phyloP scores from a whole-genome alignment of 192 early-diverging fungal species.

The Backusella parvicylindrica region DNA sequence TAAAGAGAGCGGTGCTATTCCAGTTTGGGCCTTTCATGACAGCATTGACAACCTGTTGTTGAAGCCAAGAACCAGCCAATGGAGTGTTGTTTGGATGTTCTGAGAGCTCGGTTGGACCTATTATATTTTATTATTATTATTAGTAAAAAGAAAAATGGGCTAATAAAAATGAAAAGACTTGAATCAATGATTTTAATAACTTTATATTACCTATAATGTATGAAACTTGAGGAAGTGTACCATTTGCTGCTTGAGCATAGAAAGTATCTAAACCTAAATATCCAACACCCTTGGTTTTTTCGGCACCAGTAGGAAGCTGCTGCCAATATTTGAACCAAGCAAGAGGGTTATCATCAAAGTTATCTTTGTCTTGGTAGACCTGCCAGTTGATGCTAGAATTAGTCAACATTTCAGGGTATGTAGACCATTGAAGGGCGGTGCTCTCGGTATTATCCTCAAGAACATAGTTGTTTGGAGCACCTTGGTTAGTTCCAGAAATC shows the following conservation, averaged over 20 bases:
- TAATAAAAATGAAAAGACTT: background rate
- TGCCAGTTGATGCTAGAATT: slow-evolving; percentile 24
- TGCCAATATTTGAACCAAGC: slow-evolving; percentile 30
- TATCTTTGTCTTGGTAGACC: slow-evolving; percentile 21
- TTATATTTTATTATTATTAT: background rate
- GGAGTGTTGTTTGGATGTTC: slow-evolving; percentile 25
- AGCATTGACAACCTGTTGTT: slow-evolving; percentile 28
- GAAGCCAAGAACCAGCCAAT: slow-evolving; percentile 27
- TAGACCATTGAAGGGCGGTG: slow-evolving; percentile 7
- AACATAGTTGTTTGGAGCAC: slow-evolving; percentile 4
- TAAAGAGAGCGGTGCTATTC: slow-evolving; percentile 20
- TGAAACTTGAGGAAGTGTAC: slow-evolving; percentile 24
- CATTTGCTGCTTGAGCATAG: slow-evolving; percentile 23
- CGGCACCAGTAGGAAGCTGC: slow-evolving; percentile 13
- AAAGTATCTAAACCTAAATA: slow-evolving; percentile 24
- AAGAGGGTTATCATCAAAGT: slow-evolving; percentile 31
- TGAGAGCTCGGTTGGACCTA: slow-evolving; percentile 15
- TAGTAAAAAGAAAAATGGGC: background rate
- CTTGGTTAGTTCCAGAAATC: background rate
- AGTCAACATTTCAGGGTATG: slow-evolving; percentile 21
- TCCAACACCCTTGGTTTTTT: slow-evolving; percentile 25
- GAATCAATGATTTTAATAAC: background rate
- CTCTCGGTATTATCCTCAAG: slow-evolving; percentile 27
- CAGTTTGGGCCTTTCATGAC: slow-evolving; percentile 16
- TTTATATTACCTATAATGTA: background rate